A percentile compares a stretch with the other conserved stretches of the same genome.
phyloP scores from a whole-genome alignment of 768 basidiomycete species.

The Agaricus blazei region DNA sequence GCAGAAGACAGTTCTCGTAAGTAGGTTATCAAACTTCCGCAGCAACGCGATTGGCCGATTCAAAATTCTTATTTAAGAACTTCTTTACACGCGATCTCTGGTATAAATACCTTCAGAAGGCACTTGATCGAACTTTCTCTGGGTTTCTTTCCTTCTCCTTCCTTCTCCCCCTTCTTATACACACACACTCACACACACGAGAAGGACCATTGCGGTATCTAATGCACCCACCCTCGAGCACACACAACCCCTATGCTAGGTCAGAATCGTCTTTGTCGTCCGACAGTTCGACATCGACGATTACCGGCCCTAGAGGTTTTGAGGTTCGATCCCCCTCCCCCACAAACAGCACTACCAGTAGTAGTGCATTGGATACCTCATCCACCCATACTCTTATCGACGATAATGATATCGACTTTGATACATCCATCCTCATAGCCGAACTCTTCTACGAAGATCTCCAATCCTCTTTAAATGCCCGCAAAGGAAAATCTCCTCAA shows the following conservation, averaged over 20 bases:
- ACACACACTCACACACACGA: not conserved
- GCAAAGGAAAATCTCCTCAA: slow-evolving; percentile 35
- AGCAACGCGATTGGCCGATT: too few relatives aligned
- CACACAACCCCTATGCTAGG: not conserved
- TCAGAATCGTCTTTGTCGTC: slow-evolving; percentile 5
- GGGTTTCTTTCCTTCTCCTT: not conserved
- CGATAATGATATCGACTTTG: slow-evolving; percentile 23
- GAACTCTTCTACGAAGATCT: slow-evolving; percentile 39
- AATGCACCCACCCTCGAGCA: not conserved
- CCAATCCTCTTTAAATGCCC: slow-evolving; percentile 14
- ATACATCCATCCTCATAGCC: slow-evolving; percentile 33
- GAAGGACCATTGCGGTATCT: not conserved
- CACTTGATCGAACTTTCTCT: too few relatives aligned
- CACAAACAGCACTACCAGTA: not conserved
- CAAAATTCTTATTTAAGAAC: too few relatives aligned
- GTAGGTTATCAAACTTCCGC: too few relatives aligned
- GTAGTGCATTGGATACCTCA: not conserved
- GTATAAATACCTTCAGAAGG: too few relatives aligned
- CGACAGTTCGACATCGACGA: not conserved
- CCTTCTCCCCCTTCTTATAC: not conserved
- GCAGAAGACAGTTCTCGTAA: too few relatives aligned
- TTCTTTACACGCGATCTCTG: too few relatives aligned
- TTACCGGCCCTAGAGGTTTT: not conserved
- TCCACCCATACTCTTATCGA: not conserved
- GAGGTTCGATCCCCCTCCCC: not conserved